Evolutionary conservation across 345 rosid genomes (phyloP), one percentile per base, ranked within the genome.

Genomic region (Salix dunnii): DNA sequence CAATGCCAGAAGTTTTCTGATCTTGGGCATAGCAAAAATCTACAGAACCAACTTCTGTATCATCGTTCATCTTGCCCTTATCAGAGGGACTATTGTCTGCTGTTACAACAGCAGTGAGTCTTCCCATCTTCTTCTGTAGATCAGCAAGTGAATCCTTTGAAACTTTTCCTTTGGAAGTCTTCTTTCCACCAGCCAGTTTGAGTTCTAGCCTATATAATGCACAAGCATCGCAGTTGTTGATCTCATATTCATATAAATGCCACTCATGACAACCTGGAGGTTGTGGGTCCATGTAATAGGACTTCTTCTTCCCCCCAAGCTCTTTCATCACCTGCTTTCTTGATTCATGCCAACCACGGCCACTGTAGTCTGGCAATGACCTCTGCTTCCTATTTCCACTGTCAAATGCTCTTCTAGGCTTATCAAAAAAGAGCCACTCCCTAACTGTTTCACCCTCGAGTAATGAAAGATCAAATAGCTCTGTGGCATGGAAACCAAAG

Each of bases 221-320:
- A 79, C 85, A 88, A 2, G 28, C 85, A 64, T 91, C 90, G 23
- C 83, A 86, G 46, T 79, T 86, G 33, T 72, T 79, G 68, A 89
- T 76, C 87, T 87, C 93, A 67, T 90, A 94, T 75, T 92, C 95
- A 60, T 67, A 94, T 40, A 94, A 85, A 89, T 91, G 98, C 98
- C 98, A 92, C 77, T 90, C 97, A 2, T 81, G 85, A 71, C 76
- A 46, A 64, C 88, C 88, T 1, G 88, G 75, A 66, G 98, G 98
- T 64, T 94, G 98, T 6, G 98, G 98, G 75, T 94, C 98, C 97
- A 94, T 91, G 76, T 90, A 94, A 85, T 94, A 94, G 70, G 98
- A 91, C 82, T 94, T 87, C 80, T 90, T 94, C 67, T 86, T 91
- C 16, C 95, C 94, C 78, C 87, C 95, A 55, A 82, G 88, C 64